Evolutionary conservation across 441 rosid genomes (phyloP), one percentile per base, ranked within the genome.

Genomic region (Jatropha multifida): DNA sequence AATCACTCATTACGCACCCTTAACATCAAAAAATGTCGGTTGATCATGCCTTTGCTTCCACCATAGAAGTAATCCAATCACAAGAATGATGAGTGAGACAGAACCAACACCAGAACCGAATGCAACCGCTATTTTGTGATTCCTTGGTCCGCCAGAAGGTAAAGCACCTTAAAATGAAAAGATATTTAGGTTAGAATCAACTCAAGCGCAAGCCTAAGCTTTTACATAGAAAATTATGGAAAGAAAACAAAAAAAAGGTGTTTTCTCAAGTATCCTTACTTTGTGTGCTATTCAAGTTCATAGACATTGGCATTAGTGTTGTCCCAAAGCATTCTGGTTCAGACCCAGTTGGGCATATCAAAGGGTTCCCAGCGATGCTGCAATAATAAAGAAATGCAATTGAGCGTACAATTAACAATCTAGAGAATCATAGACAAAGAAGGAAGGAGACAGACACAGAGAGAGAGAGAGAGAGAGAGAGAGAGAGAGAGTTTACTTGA

Each of bases 271-370:
- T 62, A 55, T 72, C 27, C 85, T 62, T 84, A 95, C 97, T 73
- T 82, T 90, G 86, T 67, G 99, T 81, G 82, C 70, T 80, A 77
- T 90, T 96, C 88, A 93, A 83, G 86, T 88, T 87, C 97, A 92
- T 92, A 72, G 99, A 96, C 94, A 90, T 94, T 27, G 99, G 99
- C 83, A 90, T 96, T 73, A 92, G 78, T 69, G 85, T 83, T 67
- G 88, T 83, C 72, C 99, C 97, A 76, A 83, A 84, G 87, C 99
- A 96, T 62, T 92, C 97, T 59, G 92, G 95, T 84, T 94, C 97
- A 59, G 88, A 83, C 67, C 97, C 98, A 4, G 92, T 92, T 18
- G 91, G 85, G 75, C 99, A 96, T 79, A 93, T 90, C 81, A 84
- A 83, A 54, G 97, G 97, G 83, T 96, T 96, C 49, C 99, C 99